Conservation (phyloP, 179 eudicot genomes). For the Beta corolliflora region DNA sequence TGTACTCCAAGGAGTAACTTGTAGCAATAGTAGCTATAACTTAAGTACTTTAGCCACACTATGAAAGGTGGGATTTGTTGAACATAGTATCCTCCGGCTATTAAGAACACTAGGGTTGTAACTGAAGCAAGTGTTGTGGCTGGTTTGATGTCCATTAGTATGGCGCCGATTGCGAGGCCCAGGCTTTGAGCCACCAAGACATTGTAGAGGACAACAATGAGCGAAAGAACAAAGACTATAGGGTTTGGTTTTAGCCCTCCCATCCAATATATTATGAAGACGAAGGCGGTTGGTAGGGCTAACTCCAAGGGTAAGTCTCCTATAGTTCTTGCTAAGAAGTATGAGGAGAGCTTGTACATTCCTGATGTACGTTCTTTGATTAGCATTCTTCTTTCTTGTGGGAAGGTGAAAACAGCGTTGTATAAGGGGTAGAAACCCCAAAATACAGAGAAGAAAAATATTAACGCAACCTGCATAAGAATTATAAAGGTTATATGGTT, state of each 20-base stretch:
- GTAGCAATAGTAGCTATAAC: conserved; percentile 92
- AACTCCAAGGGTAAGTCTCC: conserved; percentile 91
- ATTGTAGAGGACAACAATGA: conserved; percentile 72
- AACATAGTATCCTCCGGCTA: conserved; percentile 92
- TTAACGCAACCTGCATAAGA: conserved; percentile 70
- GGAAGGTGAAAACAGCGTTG: conserved; percentile 96
- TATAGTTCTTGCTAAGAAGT: conserved; percentile 80
- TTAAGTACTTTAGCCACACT: conserved; percentile 88
- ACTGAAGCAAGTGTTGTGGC: conserved; percentile 94
- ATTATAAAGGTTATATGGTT: neutral
- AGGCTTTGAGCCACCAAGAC: conserved; percentile 92
- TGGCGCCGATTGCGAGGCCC: conserved; percentile 88
- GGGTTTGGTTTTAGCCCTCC: conserved; percentile 90
- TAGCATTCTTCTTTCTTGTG: conserved; percentile 83
- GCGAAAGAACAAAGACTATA: conserved; percentile 65
- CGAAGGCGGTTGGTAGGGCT: conserved; percentile 89
- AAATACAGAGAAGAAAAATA: conserved; percentile 88
- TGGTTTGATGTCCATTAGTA: conserved; percentile 91
- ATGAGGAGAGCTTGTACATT: conserved; percentile 95
- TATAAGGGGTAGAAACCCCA: conserved; percentile 98
- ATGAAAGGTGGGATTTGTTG: conserved; percentile 92
- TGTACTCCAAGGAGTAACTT: conserved; percentile 87
- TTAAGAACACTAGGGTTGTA: conserved; percentile 85
- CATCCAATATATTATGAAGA: conserved; percentile 91
- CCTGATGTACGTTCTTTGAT: conserved; percentile 88